Evolutionary conservation across 2,329 filamentous ascomycete genomes (phyloP), one percentile per base, ranked within the genome.

Genomic region (Aspergillus persii): DNA sequence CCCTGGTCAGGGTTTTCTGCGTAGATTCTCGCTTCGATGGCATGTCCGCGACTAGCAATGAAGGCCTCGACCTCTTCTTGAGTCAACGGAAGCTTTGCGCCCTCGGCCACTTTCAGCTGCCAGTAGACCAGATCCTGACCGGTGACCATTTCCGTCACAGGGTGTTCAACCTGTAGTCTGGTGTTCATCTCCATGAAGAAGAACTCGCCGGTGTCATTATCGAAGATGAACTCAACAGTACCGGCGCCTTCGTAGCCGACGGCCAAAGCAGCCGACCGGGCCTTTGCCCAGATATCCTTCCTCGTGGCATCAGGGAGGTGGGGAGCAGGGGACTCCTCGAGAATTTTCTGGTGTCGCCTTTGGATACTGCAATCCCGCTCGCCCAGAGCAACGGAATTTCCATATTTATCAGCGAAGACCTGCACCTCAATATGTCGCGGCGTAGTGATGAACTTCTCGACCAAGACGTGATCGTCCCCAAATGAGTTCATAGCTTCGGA

Each of bases 21-120:
- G 74, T 99, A 99, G 66, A 99, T 96, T 59, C 95, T 85, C 15
- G 94, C 94, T 80, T 99, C 95, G 61, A 99, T 96, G 9, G 93
- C 95, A 69, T 93, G 91, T 2, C 95, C 95, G 50, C 87, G 83
- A 65, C 84, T 82, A 36, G 82, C 81, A 73, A 99, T 98, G 63
- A 86, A 83, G 61, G 83, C 79, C 65, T 89, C 84, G 29, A 91
- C 84, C 60, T 89, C 79, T 51, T 82, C 80, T 68, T 91, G 89
- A 0, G 83, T 86, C 15, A 90, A 76, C 1, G 89, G 88, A 5
- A 91, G 79, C 53, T 79, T 80, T n/a, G 84, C 84, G 18, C 88
- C 89, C 68, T 89, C 86, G 50, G 94, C 91, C 48, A 98, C 89
- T 68, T 89, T 80, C 70, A 99, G 91, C 77, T 99, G 95, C 95